Conservation (phyloP, 805 yeast genomes). For the Suhomyces emberorum region DNA sequence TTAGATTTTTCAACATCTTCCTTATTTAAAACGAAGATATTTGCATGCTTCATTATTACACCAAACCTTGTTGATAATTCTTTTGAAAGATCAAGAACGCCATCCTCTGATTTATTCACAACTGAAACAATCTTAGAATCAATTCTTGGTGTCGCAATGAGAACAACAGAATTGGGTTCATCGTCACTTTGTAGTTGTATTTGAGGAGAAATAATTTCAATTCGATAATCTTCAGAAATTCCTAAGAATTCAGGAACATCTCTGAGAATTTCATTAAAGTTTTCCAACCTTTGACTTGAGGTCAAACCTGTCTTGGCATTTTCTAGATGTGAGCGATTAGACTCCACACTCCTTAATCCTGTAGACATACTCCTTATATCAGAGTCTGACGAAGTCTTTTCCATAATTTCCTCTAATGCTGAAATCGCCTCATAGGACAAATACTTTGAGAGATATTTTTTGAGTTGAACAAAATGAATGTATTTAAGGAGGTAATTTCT, state of each 20-base stretch:
- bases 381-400: constrained; percentile 7
- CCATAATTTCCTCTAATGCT: constrained; percentile 32
- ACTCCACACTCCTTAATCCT: background rate
- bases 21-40: constrained; percentile 63
- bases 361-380: constrained; percentile 1
- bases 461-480: constrained; percentile 34
- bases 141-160: constrained; percentile 72
- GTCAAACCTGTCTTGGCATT: background rate
- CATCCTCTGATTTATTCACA: constrained; percentile 37
- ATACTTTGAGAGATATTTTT: constrained; percentile 24
- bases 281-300: constrained; percentile 15
- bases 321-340: background rate
- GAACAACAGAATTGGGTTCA: constrained; percentile 50
- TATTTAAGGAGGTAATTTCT: constrained; percentile 34
- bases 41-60: constrained; percentile 63
- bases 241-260: constrained; percentile 17
- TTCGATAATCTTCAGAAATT: constrained; percentile 37
- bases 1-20: constrained; percentile 36
- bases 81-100: constrained; percentile 33
- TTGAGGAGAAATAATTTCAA: constrained; percentile 42
- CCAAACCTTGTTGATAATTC: constrained; percentile 65
- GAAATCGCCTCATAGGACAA: constrained; percentile 34
- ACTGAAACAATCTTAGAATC: constrained; percentile 68
- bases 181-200: constrained; percentile 41
- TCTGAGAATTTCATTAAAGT: constrained; percentile 31